Percentiles rank a stretch among this genome's conserved stretches.
phyloP scores from a whole-genome alignment of 2,329 filamentous ascomycete genomes.

The Onygenales sp. region DNA sequence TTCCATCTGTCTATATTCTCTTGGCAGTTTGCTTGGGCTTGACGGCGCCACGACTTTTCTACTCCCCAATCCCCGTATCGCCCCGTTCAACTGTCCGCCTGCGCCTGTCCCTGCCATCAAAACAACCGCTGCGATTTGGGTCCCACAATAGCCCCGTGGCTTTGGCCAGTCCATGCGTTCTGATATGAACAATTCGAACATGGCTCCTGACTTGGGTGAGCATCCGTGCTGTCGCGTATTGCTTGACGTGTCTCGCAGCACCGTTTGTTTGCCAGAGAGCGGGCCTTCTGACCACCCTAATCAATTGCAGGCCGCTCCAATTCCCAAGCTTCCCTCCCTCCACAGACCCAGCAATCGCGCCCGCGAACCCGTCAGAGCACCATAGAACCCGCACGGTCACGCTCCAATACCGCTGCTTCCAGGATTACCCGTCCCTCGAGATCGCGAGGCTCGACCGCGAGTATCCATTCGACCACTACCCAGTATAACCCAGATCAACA shows the following conservation, averaged over 20 bases:
- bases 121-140: not conserved
- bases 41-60: not conserved
- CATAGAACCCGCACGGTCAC: constrained; percentile 30
- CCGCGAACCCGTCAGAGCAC: constrained; percentile 32
- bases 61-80: not conserved
- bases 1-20: not conserved
- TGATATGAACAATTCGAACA: constrained; percentile 13
- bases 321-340: constrained; percentile 27
- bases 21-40: not conserved
- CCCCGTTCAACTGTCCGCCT: not conserved
- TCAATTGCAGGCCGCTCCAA: constrained; percentile 22
- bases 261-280: not conserved
- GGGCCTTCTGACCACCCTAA: too few relatives aligned
- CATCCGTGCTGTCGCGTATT: not conserved
- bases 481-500: constrained; percentile 33
- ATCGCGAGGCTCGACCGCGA: constrained; percentile 38
- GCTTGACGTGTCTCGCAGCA: not conserved
- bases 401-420: constrained; percentile 32
- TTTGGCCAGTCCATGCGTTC: not conserved
- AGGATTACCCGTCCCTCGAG: constrained; percentile 32
- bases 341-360: constrained; percentile 28
- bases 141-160: constrained; percentile 8
- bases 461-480: constrained; percentile 38
- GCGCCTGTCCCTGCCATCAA: not conserved
- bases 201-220: constrained; percentile 27